Percentiles rank a stretch among this genome's conserved stretches.
Conservation (phyloP, 495 filamentous ascomycete genomes). For the Trichocladium antarcticum region DNA sequence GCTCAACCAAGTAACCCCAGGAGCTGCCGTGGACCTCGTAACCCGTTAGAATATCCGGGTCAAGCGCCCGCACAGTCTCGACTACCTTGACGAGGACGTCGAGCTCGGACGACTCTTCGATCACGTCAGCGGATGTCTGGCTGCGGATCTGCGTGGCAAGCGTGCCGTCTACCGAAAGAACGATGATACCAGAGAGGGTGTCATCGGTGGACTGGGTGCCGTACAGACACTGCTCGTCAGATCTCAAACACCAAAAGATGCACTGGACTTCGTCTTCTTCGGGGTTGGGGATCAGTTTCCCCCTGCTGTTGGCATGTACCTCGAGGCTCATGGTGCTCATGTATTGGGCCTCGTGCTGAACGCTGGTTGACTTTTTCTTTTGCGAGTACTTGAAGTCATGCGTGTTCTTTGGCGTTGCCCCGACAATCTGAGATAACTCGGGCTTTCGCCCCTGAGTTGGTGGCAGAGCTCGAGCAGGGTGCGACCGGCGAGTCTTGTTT, state of each 20-base stretch:
- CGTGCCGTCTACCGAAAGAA: conserved; percentile 46
- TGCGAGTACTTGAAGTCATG: conserved; percentile 84
- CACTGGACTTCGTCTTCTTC: conserved; percentile 81
- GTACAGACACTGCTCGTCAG: conserved; percentile 43
- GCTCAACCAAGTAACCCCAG: conserved; percentile 92
- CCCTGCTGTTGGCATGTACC: conserved; percentile 86
- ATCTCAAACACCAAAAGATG: conserved; percentile 83
- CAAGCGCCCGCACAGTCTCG: conserved; percentile 70
- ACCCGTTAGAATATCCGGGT: conserved; percentile 89
- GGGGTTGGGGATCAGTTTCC: conserved; percentile 69
- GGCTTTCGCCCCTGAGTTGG: conserved; percentile 31
- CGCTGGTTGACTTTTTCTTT: conserved; percentile 59
- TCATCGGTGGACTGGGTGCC: conserved; percentile 27
- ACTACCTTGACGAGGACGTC: conserved; percentile 73
- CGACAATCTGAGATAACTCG: conserved; percentile 74
- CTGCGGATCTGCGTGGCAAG: conserved; percentile 39
- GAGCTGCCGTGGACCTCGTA: conserved; percentile 90
- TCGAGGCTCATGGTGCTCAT: conserved; percentile 97
- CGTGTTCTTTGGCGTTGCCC: conserved; percentile 73
- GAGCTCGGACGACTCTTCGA: conserved; percentile 67
- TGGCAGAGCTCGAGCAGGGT: conserved; percentile 38
- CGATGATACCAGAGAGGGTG: conserved; percentile 49
- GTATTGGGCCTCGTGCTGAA: conserved; percentile 78
- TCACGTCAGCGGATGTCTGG: conserved; percentile 48
- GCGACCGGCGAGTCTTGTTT: conserved; percentile 32